Evolutionary conservation across 208 protist genomes (phyloP).

Genomic region (Trichomonas tenax): DNA sequence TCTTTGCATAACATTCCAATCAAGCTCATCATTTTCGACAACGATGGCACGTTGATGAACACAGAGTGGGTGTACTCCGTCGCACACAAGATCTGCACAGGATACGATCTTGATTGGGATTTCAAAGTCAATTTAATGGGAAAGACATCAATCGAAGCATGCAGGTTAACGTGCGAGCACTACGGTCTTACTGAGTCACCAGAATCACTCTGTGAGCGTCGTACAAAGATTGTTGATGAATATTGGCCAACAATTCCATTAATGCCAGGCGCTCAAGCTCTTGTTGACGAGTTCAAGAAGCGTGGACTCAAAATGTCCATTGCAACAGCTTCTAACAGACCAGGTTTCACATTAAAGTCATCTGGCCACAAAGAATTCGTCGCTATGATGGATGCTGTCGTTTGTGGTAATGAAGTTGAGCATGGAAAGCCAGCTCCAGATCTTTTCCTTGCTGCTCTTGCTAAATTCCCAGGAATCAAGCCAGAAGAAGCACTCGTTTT

Average conservation of each 20-base stretch:
- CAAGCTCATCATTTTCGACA: background rate
- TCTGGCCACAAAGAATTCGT: background rate
- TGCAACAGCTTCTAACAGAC: background rate
- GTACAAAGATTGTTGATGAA: background rate
- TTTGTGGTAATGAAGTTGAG: background rate
- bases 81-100: background rate
- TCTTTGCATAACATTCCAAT: background rate
- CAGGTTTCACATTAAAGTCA: background rate
- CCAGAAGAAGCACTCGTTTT: background rate
- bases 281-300: background rate
- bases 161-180: background rate
- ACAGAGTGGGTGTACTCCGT: constrained; percentile 17
- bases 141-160: constrained; percentile 4
- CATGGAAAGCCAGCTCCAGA: constrained; percentile 2
- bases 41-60: background rate
- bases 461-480: background rate
- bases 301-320: background rate
- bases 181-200: background rate
- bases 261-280: background rate
- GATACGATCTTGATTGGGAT: background rate
- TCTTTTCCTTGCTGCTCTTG: background rate
- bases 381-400: background rate
- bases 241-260: constrained; percentile 21
- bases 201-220: background rate
- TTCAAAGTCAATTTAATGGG: constrained; percentile 6